Evolutionary conservation across 257 asterid genomes (phyloP), one percentile per base, ranked within the genome.

Genomic region (Anisodus acutangulus): DNA sequence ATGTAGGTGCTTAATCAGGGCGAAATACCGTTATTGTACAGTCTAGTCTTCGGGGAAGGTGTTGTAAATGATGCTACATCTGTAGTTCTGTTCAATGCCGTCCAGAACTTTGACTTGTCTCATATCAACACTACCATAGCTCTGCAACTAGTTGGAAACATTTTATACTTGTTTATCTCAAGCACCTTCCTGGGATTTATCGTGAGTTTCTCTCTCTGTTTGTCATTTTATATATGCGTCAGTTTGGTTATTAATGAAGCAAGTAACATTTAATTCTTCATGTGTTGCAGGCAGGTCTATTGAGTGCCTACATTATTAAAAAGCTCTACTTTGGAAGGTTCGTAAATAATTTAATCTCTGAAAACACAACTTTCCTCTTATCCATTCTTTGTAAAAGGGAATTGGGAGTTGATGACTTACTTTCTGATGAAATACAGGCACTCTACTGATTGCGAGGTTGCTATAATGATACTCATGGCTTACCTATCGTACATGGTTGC

Each of bases 1-100:
- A 62, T 91, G 82, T 90, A 95, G 99, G 93, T 95, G 87, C 96
- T 95, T 87, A 93, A 90, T 90, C 98, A 95, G 88, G 99, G 94
- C 47, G 98, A 93, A 88, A 95, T 98, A 45, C 98, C 99, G 79
- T 88, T 95, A 85, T 88, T 95, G 59, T 95, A 95, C 93, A 95
- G 99, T 91, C 90, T 95, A 26, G 99, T 95, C 59, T 95, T 95
- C 78, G 98, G 99, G 84, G 99, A 95, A 92, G 97, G 99, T 12
- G 98, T 95, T 43, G 98, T 95, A 72, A 95, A 95, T 88, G 98
- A 95, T 71, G 99, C 98, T 81, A 95, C 99, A 84, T 95, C 99
- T 39, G 94, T 95, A 60, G 99, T 95, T 91, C 90, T 95, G 55
- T 95, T 95, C 89, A 95, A 95, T 80, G 99, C 99, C 13, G 96